A percentile compares a stretch with the other conserved stretches of the same genome.
These are phyloP conservation scores for Gracilariopsis chorda DNA, from an alignment of 23 red algal species.

Conservation along the genomic window DNA sequence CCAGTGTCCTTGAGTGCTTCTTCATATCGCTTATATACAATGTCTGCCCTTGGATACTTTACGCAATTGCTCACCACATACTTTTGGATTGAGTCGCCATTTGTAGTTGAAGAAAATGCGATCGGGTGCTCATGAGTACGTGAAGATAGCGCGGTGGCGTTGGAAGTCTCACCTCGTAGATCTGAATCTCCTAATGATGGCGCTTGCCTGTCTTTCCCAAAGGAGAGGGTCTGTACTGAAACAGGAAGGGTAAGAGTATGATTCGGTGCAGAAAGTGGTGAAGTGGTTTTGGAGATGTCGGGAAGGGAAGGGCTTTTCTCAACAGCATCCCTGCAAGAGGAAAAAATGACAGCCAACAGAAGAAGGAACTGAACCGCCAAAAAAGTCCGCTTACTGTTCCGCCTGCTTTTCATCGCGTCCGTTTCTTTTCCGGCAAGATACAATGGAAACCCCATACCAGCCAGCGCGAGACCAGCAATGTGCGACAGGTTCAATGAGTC, in stretches of 20 bases:
- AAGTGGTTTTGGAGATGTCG: neutral
- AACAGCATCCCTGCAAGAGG: neutral
- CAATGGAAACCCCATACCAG: neutral
- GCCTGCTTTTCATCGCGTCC: neutral
- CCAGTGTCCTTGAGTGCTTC: neutral
- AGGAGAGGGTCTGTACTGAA: neutral
- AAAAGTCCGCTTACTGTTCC: neutral
- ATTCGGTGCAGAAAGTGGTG: neutral
- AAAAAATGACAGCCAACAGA: neutral
- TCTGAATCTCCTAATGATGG: neutral
- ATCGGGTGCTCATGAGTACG: neutral
- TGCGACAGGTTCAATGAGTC: neutral
- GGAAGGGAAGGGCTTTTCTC: neutral
- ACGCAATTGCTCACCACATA: neutral
- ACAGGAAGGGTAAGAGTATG: neutral
- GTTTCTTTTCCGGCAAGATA: conserved; percentile 1
- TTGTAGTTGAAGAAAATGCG: neutral
- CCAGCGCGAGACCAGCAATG: neutral
- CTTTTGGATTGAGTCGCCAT: neutral
- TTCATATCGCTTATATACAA: neutral
- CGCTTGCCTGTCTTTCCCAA: too few relatives aligned
- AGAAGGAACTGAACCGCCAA: neutral
- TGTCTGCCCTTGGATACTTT: neutral
- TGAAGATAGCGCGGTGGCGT: too few relatives aligned
- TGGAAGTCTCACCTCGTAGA: neutral